Evolutionary conservation across 805 yeast species (phyloP), one percentile per base, ranked within the genome.

Genomic region (Starmerella floricola): DNA sequence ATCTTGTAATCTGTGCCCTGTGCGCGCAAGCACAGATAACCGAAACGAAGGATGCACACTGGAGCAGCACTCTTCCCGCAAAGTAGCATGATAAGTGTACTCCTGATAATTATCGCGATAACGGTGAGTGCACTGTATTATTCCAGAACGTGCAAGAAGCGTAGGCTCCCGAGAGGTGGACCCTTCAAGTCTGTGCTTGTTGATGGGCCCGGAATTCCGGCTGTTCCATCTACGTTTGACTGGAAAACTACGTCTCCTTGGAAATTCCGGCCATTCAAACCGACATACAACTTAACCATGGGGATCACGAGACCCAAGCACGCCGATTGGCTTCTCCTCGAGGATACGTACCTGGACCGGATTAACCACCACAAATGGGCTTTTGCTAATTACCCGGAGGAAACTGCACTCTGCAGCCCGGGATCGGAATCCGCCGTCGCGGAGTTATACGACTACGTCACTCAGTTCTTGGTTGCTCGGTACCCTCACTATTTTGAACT

Each of bases 231-330:
- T 8, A 16, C 8, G 6, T 38, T 46, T 33, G 37, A 32, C 13
- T 42, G 40, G 41, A 24, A 36, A 3, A 10, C 18, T 5, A 28
- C 29, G 5, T 34, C 28, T 16, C 43, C 43, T 18, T 18, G 21
- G 24, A 40, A 36, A 32, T 72, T 65, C 49, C 60, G 74, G 38
- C 84, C 84, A 1, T 78, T 76, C 63, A 76, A 73, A 53, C 65
- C 70, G 19, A 37, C 78, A 76, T 12, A 70, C 63, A 71, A 68
- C 46, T 59, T 79, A 57, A 77, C 79, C 2, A 72, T 80, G 79
- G 79, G 78, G 1, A 66, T 78, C 39, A 62, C 66, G 45, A 64
- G 68, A 55, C 55, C 68, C 31, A 58, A 63, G 28, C 57, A 75
- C 1, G 66, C 69, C 30, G 77, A 78, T 32, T 72, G 79, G 72